Conservation (phyloP, 176 grass and related monocot species). For the Avena sativa region DNA sequence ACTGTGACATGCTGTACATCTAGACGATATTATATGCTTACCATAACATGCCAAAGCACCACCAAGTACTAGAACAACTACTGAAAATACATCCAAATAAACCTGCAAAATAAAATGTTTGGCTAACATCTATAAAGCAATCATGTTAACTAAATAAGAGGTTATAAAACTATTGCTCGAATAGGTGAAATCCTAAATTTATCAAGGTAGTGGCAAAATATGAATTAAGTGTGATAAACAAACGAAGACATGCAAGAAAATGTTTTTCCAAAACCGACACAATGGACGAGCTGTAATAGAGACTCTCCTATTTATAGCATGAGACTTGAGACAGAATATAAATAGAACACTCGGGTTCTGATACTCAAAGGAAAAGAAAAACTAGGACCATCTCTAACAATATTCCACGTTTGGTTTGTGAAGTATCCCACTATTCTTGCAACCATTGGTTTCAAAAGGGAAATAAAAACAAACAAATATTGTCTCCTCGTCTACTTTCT, state of each 20-base stretch:
- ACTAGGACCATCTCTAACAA: constrained; percentile 15
- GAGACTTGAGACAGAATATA: constrained; percentile 27
- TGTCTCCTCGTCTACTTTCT: not conserved
- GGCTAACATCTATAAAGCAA: constrained; percentile 22
- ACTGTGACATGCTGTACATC: not conserved
- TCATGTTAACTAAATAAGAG: constrained; percentile 32
- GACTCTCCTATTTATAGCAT: constrained; percentile 30
- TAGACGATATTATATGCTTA: constrained; percentile 52
- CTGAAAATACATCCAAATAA: constrained; percentile 95
- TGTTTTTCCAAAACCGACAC: constrained; percentile 10
- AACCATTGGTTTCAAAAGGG: constrained; percentile 27
- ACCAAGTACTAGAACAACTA: constrained; percentile 74
- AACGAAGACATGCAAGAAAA: constrained; percentile 18
- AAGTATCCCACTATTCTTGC: constrained; percentile 9
- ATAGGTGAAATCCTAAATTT: not conserved
- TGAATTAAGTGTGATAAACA: constrained; percentile 21
- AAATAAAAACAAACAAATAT: not conserved
- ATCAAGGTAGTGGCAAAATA: constrained; percentile 24
- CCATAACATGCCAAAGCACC: constrained; percentile 90
- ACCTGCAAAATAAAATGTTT: constrained; percentile 73
- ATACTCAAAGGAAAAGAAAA: not conserved
- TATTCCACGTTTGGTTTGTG: not conserved
- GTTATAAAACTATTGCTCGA: constrained; percentile 19
- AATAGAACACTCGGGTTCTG: constrained; percentile 32
- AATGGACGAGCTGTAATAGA: not conserved